These are phyloP conservation scores for Hymenoscyphus infarciens DNA, from an alignment of 2,329 filamentous ascomycete genomes.

Conservation along the genomic window DNA sequence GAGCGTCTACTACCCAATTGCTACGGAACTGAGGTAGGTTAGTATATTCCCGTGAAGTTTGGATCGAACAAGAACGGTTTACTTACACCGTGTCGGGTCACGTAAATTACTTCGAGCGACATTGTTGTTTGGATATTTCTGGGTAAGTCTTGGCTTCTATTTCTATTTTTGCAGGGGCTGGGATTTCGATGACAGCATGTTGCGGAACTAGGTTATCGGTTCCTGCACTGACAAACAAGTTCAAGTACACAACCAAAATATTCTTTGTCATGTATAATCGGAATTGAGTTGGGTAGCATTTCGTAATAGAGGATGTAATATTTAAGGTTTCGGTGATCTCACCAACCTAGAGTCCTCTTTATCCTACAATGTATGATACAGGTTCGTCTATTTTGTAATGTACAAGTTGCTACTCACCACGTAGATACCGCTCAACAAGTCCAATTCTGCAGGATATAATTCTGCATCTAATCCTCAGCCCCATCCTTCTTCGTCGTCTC, in stretches of 20 bases:
- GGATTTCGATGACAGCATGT: background rate
- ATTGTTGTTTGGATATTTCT: slow-evolving; percentile 30
- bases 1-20: slow-evolving; percentile 80
- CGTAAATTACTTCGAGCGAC: slow-evolving; percentile 64
- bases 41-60: slow-evolving; percentile 10
- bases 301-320: background rate
- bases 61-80: slow-evolving; percentile 15
- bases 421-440: background rate
- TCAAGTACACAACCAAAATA: background rate
- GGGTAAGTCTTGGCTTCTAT: background rate
- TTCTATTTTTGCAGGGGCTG: slow-evolving; percentile 1
- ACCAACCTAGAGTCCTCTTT: background rate
- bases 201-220: no score
- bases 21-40: slow-evolving; percentile 68
- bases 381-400: slow-evolving; percentile 4
- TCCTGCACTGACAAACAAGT: background rate
- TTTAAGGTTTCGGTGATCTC: background rate
- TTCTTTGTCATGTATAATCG: background rate
- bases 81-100: slow-evolving; percentile 72
- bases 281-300: background rate
- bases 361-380: slow-evolving; percentile 6
- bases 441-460: background rate
- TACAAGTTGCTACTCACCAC: slow-evolving; percentile 5
- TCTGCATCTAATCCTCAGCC: slow-evolving; percentile 12
- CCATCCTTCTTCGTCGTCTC: slow-evolving; percentile 35